These are phyloP conservation scores for Populus hybrid DNA, from an alignment of 441 rosid species.

Conservation along the genomic window DNA sequence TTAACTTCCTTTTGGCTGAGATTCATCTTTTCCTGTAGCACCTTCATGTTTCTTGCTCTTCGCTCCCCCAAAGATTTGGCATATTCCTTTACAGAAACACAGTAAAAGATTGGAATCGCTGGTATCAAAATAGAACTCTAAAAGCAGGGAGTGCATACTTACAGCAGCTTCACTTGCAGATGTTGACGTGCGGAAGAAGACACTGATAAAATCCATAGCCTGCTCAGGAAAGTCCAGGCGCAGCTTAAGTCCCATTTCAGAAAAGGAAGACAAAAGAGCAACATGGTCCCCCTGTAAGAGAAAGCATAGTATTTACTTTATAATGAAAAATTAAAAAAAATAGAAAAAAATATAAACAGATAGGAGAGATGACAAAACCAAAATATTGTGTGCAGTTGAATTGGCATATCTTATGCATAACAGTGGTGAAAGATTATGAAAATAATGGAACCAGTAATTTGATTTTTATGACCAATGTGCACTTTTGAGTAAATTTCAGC, in stretches of 20 bases:
- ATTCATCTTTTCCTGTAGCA: constrained; percentile 62
- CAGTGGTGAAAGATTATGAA: neutral
- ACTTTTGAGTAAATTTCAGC: neutral
- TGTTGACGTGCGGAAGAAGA: constrained; percentile 83
- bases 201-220: constrained; percentile 78
- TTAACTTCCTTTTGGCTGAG: constrained; percentile 78
- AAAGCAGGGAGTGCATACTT: constrained; percentile 31
- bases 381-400: neutral
- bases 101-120: constrained; percentile 16
- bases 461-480: neutral
- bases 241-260: constrained; percentile 97
- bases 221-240: constrained; percentile 95
- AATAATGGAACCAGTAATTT: neutral
- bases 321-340: neutral
- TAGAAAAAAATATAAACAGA: neutral
- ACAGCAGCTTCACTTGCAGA: constrained; percentile 85
- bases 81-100: neutral
- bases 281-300: constrained; percentile 87
- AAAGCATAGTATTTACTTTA: constrained; percentile 8
- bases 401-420: neutral
- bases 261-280: constrained; percentile 91
- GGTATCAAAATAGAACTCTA: constrained; percentile 21
- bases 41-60: too few species aligned
- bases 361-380: constrained; percentile 3
- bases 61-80: too few species aligned